A percentile compares a stretch with the other conserved stretches of the same genome.
phyloP scores from a whole-genome alignment of 768 basidiomycete species.

The Cantharellus cinnabarinus region DNA sequence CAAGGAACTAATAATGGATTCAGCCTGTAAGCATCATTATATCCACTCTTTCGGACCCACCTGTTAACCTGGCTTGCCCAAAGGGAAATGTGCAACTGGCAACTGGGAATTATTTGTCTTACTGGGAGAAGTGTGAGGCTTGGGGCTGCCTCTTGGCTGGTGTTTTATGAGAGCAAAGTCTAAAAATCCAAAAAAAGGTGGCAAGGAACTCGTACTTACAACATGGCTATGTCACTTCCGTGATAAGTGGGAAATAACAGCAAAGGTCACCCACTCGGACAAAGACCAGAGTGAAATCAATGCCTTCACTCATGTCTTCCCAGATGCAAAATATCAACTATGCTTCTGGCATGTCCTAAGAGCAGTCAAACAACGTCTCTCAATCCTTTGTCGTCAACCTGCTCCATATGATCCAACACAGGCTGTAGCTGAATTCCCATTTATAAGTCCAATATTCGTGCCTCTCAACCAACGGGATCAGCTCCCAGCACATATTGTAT shows the following conservation, averaged over 20 bases:
- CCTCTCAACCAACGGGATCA: conserved; percentile 11
- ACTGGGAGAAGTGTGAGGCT: conserved; percentile 18
- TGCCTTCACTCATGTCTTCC: conserved; percentile 12
- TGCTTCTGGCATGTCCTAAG: conserved; percentile 22
- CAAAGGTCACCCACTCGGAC: conserved; percentile 16
- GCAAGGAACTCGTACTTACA: conserved; percentile 8
- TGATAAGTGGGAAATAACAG: conserved; percentile 10
- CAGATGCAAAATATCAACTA: conserved; percentile 20
- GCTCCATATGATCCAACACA: conserved; percentile 14
- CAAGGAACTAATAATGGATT: conserved; percentile 16
- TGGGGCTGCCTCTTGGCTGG: conserved; percentile 17
- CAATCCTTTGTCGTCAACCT: conserved; percentile 13
- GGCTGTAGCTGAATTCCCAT: conserved; percentile 14
- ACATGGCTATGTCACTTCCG: conserved; percentile 13
- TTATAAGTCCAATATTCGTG: conserved; percentile 14
- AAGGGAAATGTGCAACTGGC: conserved; percentile 11
- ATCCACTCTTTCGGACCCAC: no score
- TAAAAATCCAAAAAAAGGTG: not conserved
- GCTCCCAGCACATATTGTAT: not conserved
- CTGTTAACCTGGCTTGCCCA: not conserved
- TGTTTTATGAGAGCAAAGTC: conserved; percentile 9
- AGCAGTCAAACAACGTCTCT: conserved; percentile 15
- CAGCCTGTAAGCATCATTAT: conserved; percentile 13
- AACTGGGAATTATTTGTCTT: conserved; percentile 13
- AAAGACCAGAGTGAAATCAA: conserved; percentile 20